Conservation (phyloP, 306 rosid genomes). For the Trifolium pratense region DNA sequence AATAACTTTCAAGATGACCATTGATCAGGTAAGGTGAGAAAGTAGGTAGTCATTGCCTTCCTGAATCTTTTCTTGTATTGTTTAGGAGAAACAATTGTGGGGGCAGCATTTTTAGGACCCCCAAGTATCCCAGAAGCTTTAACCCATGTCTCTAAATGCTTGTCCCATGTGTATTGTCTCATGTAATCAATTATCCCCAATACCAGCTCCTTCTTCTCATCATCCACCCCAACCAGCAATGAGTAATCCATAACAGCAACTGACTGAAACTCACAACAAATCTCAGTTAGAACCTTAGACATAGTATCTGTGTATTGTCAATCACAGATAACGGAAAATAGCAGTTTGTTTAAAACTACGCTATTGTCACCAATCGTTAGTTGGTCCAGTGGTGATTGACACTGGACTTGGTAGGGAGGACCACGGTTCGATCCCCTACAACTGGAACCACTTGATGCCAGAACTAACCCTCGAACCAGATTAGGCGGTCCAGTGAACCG, state of each 20-base stretch:
- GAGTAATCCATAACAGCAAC: conserved; percentile 98
- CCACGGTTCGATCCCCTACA: too few relatives aligned
- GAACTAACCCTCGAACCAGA: too few relatives aligned
- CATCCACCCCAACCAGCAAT: conserved; percentile 93
- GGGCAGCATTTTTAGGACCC: conserved; percentile 85
- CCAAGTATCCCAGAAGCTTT: conserved; percentile 95
- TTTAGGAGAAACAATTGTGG: conserved; percentile 86
- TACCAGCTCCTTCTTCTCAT: conserved; percentile 84
- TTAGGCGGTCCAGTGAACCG: too few relatives aligned
- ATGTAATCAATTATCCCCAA: conserved; percentile 93
- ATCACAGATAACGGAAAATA: too few relatives aligned
- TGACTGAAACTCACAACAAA: conserved; percentile 55
- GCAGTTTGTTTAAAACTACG: too few relatives aligned
- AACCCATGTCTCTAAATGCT: conserved; percentile 98
- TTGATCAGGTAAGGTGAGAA: conserved; percentile 90
- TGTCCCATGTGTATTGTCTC: conserved; percentile 99
- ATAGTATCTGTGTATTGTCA: too few relatives aligned
- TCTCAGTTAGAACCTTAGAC: too few relatives aligned
- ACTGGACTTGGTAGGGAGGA: too few relatives aligned
- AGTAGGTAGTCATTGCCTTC: conserved; percentile 95
- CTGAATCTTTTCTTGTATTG: conserved; percentile 97
- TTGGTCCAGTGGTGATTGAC: too few relatives aligned
- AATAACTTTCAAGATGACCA: conserved; percentile 59
- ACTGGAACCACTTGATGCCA: too few relatives aligned
- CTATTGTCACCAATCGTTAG: too few relatives aligned